These are phyloP conservation scores for Candida ovalis DNA, from an alignment of 805 yeast genomes.

Conservation along the genomic window DNA sequence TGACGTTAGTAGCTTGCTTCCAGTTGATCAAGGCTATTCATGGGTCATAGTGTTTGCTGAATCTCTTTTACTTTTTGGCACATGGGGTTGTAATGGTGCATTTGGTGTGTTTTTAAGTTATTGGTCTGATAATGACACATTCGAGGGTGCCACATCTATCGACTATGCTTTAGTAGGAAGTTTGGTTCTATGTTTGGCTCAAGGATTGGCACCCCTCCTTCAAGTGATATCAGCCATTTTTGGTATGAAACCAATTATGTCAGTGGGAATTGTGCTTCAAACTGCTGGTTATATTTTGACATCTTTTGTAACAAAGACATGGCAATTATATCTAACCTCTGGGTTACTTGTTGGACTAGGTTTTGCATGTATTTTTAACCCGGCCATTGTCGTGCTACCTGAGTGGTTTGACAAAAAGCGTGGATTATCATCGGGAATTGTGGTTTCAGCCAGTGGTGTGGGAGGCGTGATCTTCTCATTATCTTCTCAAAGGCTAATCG, in stretches of 20 bases:
- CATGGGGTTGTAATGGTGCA: constrained; percentile 65
- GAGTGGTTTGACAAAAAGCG: constrained; percentile 54
- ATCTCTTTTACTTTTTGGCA: constrained; percentile 41
- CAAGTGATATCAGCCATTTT: constrained; percentile 19
- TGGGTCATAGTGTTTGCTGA: constrained; percentile 46
- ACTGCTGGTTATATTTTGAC: constrained; percentile 47
- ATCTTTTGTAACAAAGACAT: constrained; percentile 42
- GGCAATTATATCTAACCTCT: constrained; percentile 52
- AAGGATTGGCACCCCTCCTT: constrained; percentile 21
- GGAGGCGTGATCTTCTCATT: constrained; percentile 41
- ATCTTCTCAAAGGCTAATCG: constrained; percentile 34
- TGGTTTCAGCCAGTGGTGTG: constrained; percentile 39
- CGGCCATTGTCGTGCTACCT: constrained; percentile 47
- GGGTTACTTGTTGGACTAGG: constrained; percentile 52
- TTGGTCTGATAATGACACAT: constrained; percentile 44
- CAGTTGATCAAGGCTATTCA: constrained; percentile 55
- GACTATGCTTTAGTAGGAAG: constrained; percentile 65
- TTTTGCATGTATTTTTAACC: constrained; percentile 46
- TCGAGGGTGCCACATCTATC: constrained; percentile 46
- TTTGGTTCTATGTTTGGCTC: constrained; percentile 34
- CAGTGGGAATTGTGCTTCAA: constrained; percentile 41
- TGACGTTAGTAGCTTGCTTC: constrained; percentile 29
- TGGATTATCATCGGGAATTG: constrained; percentile 40
- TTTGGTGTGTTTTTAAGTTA: constrained; percentile 56
- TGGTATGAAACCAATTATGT: constrained; percentile 21